Percentiles rank a stretch among this genome's conserved stretches.
phyloP scores from a whole-genome alignment of 2,329 filamentous ascomycete genomes.

The Ceratocystis diversiconidia region DNA sequence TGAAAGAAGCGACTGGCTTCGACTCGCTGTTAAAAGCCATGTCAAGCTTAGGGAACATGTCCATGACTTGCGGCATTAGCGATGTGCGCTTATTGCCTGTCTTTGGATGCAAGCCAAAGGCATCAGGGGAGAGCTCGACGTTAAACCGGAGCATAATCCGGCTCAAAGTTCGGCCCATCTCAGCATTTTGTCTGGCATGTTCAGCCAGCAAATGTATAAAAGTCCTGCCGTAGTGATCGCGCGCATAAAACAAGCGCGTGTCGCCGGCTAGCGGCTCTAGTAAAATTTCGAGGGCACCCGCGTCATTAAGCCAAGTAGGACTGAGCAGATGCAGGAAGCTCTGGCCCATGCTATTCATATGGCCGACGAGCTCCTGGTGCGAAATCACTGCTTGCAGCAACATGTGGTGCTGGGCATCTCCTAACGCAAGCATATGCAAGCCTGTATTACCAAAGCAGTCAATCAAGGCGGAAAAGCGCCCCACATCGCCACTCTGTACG shows the following conservation, averaged over 20 bases:
- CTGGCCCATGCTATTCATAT: constrained; percentile 34
- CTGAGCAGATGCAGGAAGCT: constrained; percentile 35
- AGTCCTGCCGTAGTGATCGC: constrained; percentile 39
- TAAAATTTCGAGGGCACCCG: constrained; percentile 19
- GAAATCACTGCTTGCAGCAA: constrained; percentile 18
- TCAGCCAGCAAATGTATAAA: constrained; percentile 33
- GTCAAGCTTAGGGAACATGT: background rate
- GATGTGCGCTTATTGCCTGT: background rate
- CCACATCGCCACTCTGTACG: constrained; percentile 4
- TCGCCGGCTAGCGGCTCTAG: constrained; percentile 24
- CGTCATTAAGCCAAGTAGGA: constrained; percentile 25
- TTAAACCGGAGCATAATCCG: constrained; percentile 26
- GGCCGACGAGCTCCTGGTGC: constrained; percentile 5
- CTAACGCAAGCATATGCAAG: constrained; percentile 33
- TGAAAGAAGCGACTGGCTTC: background rate
- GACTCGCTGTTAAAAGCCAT: background rate
- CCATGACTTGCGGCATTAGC: background rate
- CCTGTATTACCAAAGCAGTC: constrained; percentile 36
- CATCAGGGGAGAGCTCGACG: constrained; percentile 30
- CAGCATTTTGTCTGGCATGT: background rate
- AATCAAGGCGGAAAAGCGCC: constrained; percentile 8
- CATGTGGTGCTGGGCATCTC: constrained; percentile 22
- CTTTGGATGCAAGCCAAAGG: constrained; percentile 30
- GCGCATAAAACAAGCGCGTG: constrained; percentile 22
- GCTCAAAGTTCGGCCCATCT: constrained; percentile 18